Base-by-base conservation (phyloP, 2,329 filamentous ascomycete species). In the Paecilomyces sp. region DNA sequence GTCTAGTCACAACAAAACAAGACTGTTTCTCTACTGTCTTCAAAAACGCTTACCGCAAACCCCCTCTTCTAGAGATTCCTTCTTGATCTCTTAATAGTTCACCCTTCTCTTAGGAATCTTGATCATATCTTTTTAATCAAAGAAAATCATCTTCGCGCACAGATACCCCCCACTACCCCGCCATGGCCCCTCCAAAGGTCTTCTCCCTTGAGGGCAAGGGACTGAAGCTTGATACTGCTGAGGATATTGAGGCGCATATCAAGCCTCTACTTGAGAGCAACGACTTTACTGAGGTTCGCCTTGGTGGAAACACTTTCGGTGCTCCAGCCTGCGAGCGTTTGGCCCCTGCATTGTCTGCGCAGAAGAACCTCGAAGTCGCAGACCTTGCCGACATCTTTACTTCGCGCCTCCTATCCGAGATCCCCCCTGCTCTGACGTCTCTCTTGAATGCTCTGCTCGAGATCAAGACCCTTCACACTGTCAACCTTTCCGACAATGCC, bases 351-450 rank as follows among this genome's bases (percentile, higher is more conserved):
- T 81, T 99, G 59, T 84, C 88, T 63, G 90, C 89, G 59, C 96
- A 97, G 80, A 91, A 91, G 79, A 88, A 82, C 63, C 82, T 97
- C 51, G 85, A 89, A 64, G 81, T 88, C 70, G 92, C 90, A 71
- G 96, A 97, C 78, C 83, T 99, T 60, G 92, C 92, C 75, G 94
- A 99, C 75, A 96, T 99, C 80, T 99, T 97, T 81, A 99, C 94
- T 61, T 91, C 90, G 33, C 91, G 94, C 66, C 85, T 97, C 54
- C 86, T 97, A 63, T 89, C 87, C 75, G 94, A 99, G 75, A 99
- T 99, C 64, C 94, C 94, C 55, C 88, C 89, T 64, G 93, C 94
- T 7, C 85, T 99, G 58, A 90, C 89, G 54, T 87, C 85, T 60
- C 87, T 99, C 55, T 87, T 99, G 58, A 92, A 88, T 50, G 88